Conservation (phyloP, 2,329 filamentous ascomycete species). For the Emericellopsis atlantica region DNA sequence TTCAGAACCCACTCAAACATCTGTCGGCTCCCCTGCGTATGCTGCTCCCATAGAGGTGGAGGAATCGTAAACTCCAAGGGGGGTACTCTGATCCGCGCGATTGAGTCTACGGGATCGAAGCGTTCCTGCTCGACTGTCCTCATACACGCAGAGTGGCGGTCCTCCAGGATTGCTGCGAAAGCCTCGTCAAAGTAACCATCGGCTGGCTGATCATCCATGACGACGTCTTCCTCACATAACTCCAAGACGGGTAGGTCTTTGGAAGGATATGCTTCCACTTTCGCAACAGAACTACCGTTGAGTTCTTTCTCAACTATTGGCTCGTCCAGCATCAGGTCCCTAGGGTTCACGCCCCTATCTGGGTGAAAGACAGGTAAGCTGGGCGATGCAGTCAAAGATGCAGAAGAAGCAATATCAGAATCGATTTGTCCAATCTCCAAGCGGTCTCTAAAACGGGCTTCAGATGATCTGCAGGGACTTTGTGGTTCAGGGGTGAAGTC, state of each 20-base stretch:
- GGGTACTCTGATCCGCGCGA: background rate
- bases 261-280: too few relatives aligned
- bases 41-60: background rate
- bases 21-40: background rate
- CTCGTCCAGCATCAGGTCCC: background rate
- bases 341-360: background rate
- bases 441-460: too few relatives aligned
- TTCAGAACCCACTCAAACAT: background rate
- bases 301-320: background rate
- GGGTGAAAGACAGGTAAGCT: background rate
- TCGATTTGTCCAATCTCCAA: too few relatives aligned
- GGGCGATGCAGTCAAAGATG: background rate
- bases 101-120: background rate
- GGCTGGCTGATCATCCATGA: background rate
- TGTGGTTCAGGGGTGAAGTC: too few relatives aligned
- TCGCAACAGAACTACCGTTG: too few relatives aligned
- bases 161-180: background rate
- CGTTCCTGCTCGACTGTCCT: background rate
- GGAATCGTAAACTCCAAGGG: background rate
- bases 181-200: constrained; percentile 1
- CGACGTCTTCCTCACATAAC: too few relatives aligned
- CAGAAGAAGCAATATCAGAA: too few relatives aligned
- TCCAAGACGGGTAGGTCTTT: too few relatives aligned
- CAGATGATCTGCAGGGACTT: too few relatives aligned
- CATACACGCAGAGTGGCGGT: background rate